A percentile compares a stretch with the other conserved stretches of the same genome.
Conservation (phyloP, 169 alveolate species). For the Cryptosporidium baileyi region DNA sequence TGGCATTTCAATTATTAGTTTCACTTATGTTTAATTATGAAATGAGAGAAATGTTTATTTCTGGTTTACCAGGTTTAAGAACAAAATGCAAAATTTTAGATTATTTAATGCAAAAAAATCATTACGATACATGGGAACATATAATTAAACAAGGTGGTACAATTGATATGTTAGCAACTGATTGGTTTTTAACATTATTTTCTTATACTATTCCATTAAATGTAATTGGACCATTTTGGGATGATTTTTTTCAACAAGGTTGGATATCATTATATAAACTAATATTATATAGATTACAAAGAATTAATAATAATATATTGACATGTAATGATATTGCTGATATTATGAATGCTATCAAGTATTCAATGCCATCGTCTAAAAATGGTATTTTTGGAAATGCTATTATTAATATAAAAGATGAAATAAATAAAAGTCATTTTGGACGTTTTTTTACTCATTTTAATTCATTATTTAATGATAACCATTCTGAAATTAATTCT, state of each 20-base stretch:
- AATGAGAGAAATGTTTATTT: constrained; percentile 80
- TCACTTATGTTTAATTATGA: constrained; percentile 81
- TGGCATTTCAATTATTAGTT: constrained; percentile 80
- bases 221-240: constrained; percentile 78
- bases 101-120: constrained; percentile 23
- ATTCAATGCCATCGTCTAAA: constrained; percentile 49
- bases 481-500: not conserved
- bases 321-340: constrained; percentile 68
- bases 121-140: constrained; percentile 24
- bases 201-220: constrained; percentile 80
- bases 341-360: constrained; percentile 70
- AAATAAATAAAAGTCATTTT: constrained; percentile 11
- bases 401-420: constrained; percentile 10
- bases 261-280: constrained; percentile 80
- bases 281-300: constrained; percentile 75
- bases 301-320: constrained; percentile 56
- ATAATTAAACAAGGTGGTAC: constrained; percentile 74
- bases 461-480: not conserved
- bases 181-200: constrained; percentile 83
- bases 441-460: not conserved
- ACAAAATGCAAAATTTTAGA: constrained; percentile 27
- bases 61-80: constrained; percentile 39
- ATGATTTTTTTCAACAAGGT: constrained; percentile 81
- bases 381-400: constrained; percentile 54
- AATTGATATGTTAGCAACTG: constrained; percentile 82